These are phyloP conservation scores for Ascochyta rabiei DNA, from an alignment of 2,329 filamentous ascomycete genomes.

Conservation along the genomic window DNA sequence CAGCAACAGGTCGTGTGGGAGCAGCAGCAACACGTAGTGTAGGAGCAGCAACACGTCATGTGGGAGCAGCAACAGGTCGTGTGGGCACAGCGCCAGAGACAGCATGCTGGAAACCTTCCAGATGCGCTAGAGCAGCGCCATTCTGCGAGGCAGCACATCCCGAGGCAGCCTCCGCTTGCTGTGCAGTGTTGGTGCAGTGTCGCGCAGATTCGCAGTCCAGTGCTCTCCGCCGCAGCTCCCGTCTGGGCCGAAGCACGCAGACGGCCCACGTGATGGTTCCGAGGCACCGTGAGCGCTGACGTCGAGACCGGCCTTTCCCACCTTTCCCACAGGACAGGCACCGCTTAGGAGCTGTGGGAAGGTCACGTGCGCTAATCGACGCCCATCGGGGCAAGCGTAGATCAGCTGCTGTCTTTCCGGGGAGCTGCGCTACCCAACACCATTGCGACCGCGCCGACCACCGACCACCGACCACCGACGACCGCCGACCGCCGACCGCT, in stretches of 20 bases:
- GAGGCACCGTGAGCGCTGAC: constrained; percentile 22
- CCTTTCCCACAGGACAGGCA: too few species aligned
- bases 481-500: constrained; percentile 16
- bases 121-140: constrained; percentile 15
- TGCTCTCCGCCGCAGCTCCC: neutral
- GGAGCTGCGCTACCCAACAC: constrained; percentile 18
- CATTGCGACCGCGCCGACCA: constrained; percentile 21
- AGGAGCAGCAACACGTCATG: too few species aligned
- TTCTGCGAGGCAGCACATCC: constrained; percentile 6
- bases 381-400: constrained; percentile 13
- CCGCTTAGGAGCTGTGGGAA: constrained; percentile 8
- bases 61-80: constrained; percentile 17
- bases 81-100: constrained; percentile 10
- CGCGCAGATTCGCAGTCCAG: neutral
- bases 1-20: constrained; percentile 18
- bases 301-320: constrained; percentile 12
- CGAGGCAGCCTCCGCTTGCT: constrained; percentile 1
- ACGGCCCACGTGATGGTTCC: constrained; percentile 14
- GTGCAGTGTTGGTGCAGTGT: neutral
- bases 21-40: too few species aligned
- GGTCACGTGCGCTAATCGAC: constrained; percentile 16
- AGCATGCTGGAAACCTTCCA: constrained; percentile 13
- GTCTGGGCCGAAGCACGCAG: neutral
- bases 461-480: constrained; percentile 19
- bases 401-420: constrained; percentile 23